phyloP scores from a whole-genome alignment of 1,139 yeast species.

The Candida tetrigidarum region DNA sequence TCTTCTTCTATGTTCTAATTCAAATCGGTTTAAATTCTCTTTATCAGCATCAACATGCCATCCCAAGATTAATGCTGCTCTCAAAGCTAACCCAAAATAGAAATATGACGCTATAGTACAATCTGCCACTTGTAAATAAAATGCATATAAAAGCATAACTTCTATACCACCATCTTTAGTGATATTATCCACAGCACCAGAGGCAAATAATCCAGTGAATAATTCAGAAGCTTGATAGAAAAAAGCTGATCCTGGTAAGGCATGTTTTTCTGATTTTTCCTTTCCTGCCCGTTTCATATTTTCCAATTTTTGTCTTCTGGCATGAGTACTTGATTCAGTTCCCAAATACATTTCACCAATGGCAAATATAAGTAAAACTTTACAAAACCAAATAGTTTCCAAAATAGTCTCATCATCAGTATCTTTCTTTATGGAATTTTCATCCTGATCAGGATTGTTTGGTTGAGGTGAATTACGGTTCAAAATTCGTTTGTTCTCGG shows the following conservation, averaged over 20 bases:
- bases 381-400: constrained; percentile 83
- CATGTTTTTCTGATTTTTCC: constrained; percentile 28
- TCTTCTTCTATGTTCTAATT: constrained; percentile 79
- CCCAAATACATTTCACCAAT: constrained; percentile 87
- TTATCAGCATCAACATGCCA: constrained; percentile 85
- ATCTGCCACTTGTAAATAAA: constrained; percentile 83
- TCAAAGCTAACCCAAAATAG: constrained; percentile 76
- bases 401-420: constrained; percentile 60
- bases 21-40: constrained; percentile 63
- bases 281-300: constrained; percentile 40
- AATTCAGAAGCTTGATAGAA: constrained; percentile 77
- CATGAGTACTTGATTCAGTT: constrained; percentile 56
- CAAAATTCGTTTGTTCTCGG: constrained; percentile 44
- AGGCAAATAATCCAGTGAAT: constrained; percentile 74
- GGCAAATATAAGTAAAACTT: constrained; percentile 74
- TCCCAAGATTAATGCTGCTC: constrained; percentile 76
- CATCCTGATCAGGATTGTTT: constrained; percentile 41
- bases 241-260: constrained; percentile 76
- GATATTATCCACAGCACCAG: constrained; percentile 78
- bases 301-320: constrained; percentile 36
- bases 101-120: constrained; percentile 83
- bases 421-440: constrained; percentile 46
- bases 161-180: constrained; percentile 86
- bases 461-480: constrained; percentile 40
- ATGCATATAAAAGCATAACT: constrained; percentile 74